Base-by-base conservation (phyloP, 2,329 filamentous ascomycete species). In the Ilyonectria robusta region DNA sequence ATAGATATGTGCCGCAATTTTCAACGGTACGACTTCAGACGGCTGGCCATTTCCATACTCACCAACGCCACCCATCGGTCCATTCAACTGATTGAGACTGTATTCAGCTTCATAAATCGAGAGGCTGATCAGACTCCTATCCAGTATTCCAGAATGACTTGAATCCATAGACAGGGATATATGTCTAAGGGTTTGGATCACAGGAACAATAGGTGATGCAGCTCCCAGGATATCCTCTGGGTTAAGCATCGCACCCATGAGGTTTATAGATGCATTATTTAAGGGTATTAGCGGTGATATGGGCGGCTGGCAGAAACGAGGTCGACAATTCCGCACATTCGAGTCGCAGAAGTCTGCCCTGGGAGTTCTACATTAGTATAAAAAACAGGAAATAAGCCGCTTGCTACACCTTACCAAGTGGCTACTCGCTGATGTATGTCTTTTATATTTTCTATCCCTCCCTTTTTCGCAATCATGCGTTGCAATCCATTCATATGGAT, bases 141-240 rank as follows among this genome's bases (percentile, higher is more conserved):
- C 23, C 47, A 31, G 23, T 50, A 17, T 50, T 50, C 47, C 19
- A 29, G 47, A 50, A 29, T 50, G 47, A 50, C 19, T 50, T 50
- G 23, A 50, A 50, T 50, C 47, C 47, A 50, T 50, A 23, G 21
- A 50, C 47, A 50, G 47, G 47, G 47, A 50, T 50, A 50, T 50
- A 50, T 26, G 47, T 29, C 23, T 23, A 50, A 50, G 47, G n/a
- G 47, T 29, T 50, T 26, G 47, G 21, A 50, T 50, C 21, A 50
- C 23, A 23, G 47, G 47, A 29, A 50, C 47, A 50, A 50, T 31
- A 50, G 47, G 47, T 50, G 47, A 50, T 50, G 47, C 23, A 29
- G 47, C 47, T 50, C 47, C 47, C 23, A 50, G 47, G 21, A 50
- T 50, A 50, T 50, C 47, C 21, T 31, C 47, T 13, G 23, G 21